These are phyloP conservation scores for Solanum chaucha DNA, from an alignment of 257 asterid species.

Conservation along the genomic window DNA sequence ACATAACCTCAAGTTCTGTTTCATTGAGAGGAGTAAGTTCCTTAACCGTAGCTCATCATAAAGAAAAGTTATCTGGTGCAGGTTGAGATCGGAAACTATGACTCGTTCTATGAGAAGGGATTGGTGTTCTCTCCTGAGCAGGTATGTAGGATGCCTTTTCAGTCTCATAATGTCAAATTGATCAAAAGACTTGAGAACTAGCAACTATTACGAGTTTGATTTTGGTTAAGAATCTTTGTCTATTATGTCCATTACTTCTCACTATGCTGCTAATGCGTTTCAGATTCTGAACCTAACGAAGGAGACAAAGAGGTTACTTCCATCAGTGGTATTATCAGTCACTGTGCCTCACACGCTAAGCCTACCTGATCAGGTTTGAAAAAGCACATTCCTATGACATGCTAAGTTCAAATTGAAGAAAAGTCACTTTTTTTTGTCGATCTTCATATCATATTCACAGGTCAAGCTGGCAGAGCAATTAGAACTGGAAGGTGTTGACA, in stretches of 20 bases:
- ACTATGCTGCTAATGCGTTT: not conserved
- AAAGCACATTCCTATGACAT: not conserved
- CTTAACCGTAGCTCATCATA: not conserved
- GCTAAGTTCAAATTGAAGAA: not conserved
- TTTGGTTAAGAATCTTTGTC: not conserved
- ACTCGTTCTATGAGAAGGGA: constrained; percentile 81
- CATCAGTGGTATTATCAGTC: constrained; percentile 55
- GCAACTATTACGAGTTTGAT: not conserved
- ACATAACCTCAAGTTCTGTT: not conserved
- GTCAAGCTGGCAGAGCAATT: constrained; percentile 69
- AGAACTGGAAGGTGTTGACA: constrained; percentile 75
- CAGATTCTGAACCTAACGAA: constrained; percentile 62
- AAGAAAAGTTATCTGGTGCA: constrained; percentile 12
- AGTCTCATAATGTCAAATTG: not conserved
- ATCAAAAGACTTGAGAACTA: not conserved
- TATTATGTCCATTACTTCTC: not conserved
- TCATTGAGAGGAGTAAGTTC: not conserved
- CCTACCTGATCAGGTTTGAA: constrained; percentile 81
- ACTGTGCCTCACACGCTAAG: constrained; percentile 86
- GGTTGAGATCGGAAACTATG: constrained; percentile 91
- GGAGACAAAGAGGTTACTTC: constrained; percentile 68
- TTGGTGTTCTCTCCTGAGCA: constrained; percentile 61
- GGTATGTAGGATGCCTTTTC: constrained; percentile 21
- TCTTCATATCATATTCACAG: constrained; percentile 15
- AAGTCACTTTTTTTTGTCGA: not conserved